Base-by-base conservation (phyloP, 1,284 basidiomycete species). In the Cystobasidium pallidum region DNA sequence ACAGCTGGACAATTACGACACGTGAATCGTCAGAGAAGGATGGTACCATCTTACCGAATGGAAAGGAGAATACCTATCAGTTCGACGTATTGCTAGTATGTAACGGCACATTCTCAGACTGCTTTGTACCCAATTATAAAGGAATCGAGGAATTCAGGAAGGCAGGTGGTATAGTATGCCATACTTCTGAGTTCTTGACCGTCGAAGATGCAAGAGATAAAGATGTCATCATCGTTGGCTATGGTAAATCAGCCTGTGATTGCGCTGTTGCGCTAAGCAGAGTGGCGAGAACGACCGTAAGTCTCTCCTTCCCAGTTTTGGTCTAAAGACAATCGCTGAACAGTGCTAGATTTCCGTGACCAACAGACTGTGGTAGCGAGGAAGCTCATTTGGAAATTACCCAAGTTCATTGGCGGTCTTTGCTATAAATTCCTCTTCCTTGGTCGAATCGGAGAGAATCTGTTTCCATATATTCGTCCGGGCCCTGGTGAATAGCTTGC, bases 241-340 rank as follows among this genome's bases (percentile, higher is more conserved):
- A 78, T 54, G 78, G 78, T 8, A 78, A 78, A 67, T 76, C 75
- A 19, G 76, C 77, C 2, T 78, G 77, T 70, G 78, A 78, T 58
- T 66, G 75, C 2, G 76, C 78, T 43, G 76, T 78, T 54, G 77
- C 78, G 19, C 73, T 76, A 0, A 64, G 58, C 32, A 41, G 57
- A 19, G 55, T 66, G 11, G 75, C 75, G 2, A 73, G 54, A 6
- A 66, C 45, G 0, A 75, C 78, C 10, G 65, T 68, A 43, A 28
- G 30, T 47, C 21, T 30, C 7, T n/a, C 26, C 17, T 19, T n/a
- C 47, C 2, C 19, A 24, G 13, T 8, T 24, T 21, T 19, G 36
- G 28, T 26, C 3, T 63, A 8, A 3, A 36, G 36, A 4, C 4
- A 15, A 24, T 11, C 3, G 17, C 32, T 24, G 3, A 34, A 36